Evolutionary conservation across 108 stramenopile genomes (phyloP), one percentile per base, ranked within the genome.

Genomic region (Cyclotella cryptica): DNA sequence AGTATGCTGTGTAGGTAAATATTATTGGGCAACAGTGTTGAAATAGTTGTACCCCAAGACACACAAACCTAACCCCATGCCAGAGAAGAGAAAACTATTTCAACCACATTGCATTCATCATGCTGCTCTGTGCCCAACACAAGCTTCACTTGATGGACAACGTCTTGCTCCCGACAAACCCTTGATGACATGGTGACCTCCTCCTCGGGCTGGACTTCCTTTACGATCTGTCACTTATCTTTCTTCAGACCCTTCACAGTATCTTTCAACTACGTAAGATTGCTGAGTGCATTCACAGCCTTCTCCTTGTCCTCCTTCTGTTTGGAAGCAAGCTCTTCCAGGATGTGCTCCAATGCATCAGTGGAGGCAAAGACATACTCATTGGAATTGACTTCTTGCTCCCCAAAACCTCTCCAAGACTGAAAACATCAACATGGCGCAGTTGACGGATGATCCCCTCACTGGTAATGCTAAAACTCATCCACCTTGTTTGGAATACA

Each of bases 51-150:
- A 35, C 60, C 60, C 60, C 60, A 61, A 35, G 60, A 8, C 9
- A 10, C 13, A 10, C 27, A 61, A 61, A 61, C 28, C 60, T 29
- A 61, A 15, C 60, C 60, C 60, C 60, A 61, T 7, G 27, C 60
- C 10, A 61, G 4, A 9, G 60, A 61, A 29, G 27, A 35, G 11
- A 61, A 29, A 9, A 35, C 60, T 12, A 29, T 12, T 30, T 61
- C 60, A 15, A 61, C 22, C 13, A 61, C 60, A 10, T 29, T 8
- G 13, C 26, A 10, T 18, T 26, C 12, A 10, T 61, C 28, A 9
- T 28, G 60, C 13, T 35, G 8, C 5, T 7, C 28, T 9, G 5
- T 21, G 13, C 60, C 60, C 5, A 61, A 8, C 9, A 13, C 30
- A 10, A 61, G 28, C 11, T 35, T 29, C 7, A 61, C 18, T 7